Conservation (phyloP, 2,329 filamentous ascomycete genomes). For the Cladosporium colombiae region DNA sequence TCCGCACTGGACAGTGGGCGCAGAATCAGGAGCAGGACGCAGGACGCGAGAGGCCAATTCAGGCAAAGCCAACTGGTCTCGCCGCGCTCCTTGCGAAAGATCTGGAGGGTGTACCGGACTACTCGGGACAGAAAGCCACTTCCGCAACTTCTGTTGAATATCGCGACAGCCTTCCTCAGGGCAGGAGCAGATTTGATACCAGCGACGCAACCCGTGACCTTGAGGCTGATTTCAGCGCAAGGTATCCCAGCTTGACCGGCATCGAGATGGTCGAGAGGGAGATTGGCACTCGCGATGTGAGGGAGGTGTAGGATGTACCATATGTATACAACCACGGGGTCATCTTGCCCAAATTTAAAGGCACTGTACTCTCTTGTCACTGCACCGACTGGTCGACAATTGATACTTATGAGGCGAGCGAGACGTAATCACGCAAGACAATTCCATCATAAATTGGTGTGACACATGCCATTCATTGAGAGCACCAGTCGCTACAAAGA, state of each 20-base stretch:
- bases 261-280: slow-evolving; percentile 79
- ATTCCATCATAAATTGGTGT: too few relatives aligned
- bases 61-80: slow-evolving; percentile 29
- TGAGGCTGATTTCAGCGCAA: slow-evolving; percentile 73
- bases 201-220: slow-evolving; percentile 3
- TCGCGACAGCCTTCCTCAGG: background rate
- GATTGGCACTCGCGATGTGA: slow-evolving; percentile 22
- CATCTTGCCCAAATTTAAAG: background rate
- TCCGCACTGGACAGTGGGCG: slow-evolving; percentile 46
- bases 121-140: slow-evolving; percentile 25
- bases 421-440: background rate
- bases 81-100: slow-evolving; percentile 41
- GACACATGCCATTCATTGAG: too few relatives aligned
- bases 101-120: slow-evolving; percentile 40
- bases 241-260: slow-evolving; percentile 80
- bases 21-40: slow-evolving; percentile 16
- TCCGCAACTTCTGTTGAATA: background rate
- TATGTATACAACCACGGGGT: background rate
- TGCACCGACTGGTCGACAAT: too few relatives aligned
- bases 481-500: too few relatives aligned
- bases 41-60: background rate
- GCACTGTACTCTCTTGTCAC: background rate
- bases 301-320: slow-evolving; percentile 13
- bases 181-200: background rate
- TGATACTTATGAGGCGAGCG: background rate